Percentiles rank a stretch among this genome's conserved stretches.
phyloP scores from a whole-genome alignment of 1,139 yeast species.

The Lodderomyces margitis region DNA sequence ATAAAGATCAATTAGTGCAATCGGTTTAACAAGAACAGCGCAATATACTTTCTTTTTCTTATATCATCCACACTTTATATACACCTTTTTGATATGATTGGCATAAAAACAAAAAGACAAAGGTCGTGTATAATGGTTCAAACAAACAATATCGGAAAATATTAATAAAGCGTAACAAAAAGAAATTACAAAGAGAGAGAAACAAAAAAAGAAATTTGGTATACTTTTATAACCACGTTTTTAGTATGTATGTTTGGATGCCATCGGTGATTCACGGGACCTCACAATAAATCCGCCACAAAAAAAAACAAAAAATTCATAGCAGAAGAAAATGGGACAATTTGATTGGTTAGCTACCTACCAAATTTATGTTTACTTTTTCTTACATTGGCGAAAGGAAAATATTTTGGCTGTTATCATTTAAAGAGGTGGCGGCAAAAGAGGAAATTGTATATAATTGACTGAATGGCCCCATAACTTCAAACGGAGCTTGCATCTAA shows the following conservation, averaged over 20 bases:
- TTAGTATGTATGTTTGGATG: slow-evolving; percentile 5
- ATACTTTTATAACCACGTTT: not conserved
- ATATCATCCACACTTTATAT: too few species aligned
- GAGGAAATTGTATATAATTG: too few species aligned
- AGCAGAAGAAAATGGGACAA: not conserved
- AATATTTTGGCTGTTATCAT: too few species aligned
- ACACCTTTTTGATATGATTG: too few species aligned
- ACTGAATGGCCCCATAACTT: too few species aligned
- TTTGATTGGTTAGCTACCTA: slow-evolving; percentile 1
- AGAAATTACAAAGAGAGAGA: not conserved
- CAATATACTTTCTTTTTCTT: too few species aligned
- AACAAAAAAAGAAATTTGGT: not conserved
- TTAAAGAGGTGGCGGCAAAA: too few species aligned
- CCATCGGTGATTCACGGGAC: slow-evolving; percentile 5
- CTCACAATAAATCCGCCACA: not conserved
- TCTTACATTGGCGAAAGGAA: too few species aligned
- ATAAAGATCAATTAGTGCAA: too few species aligned
- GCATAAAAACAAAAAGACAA: too few species aligned
- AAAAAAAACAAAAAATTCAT: not conserved
- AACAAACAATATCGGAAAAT: not conserved
- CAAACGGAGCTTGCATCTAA: too few species aligned
- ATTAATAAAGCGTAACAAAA: not conserved
- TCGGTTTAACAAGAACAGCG: too few species aligned
- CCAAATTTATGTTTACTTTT: not conserved
- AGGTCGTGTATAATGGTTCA: not conserved